phyloP scores from a whole-genome alignment of 331 rosid genomes.

The Rhamnella rubrinervis region DNA sequence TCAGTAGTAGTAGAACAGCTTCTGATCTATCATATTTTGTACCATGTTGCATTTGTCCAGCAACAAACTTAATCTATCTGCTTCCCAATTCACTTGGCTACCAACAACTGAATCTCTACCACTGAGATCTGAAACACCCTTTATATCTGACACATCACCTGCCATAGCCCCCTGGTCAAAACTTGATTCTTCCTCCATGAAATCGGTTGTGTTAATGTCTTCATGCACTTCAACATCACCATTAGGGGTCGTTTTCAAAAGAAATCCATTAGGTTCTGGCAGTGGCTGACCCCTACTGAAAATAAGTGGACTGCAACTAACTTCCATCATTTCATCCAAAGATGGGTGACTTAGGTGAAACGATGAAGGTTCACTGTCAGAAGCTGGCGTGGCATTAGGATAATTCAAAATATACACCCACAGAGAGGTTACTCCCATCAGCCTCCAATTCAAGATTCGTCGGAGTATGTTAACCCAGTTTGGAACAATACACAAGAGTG shows the following conservation, averaged over 20 bases:
- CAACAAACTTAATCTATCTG: slow-evolving; percentile 55
- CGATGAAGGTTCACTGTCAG: slow-evolving; percentile 23
- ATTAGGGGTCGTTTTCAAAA: slow-evolving; percentile 17
- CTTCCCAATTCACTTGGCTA: slow-evolving; percentile 43
- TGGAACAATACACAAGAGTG: slow-evolving; percentile 60
- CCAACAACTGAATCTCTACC: slow-evolving; percentile 25
- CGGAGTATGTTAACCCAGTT: slow-evolving; percentile 69
- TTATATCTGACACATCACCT: slow-evolving; percentile 12
- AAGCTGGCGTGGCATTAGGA: slow-evolving; percentile 28
- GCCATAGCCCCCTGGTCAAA: slow-evolving; percentile 14
- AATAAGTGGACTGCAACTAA: slow-evolving; percentile 32
- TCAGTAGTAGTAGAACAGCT: slow-evolving; percentile 36
- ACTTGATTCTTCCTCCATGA: slow-evolving; percentile 28
- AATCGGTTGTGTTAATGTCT: slow-evolving; percentile 2
- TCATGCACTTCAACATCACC: slow-evolving; percentile 22
- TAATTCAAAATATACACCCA: slow-evolving; percentile 49
- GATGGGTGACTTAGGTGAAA: slow-evolving; percentile 33
- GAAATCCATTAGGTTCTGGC: slow-evolving; percentile 25
- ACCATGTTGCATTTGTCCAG: slow-evolving; percentile 64
- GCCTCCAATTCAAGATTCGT: slow-evolving; percentile 75
- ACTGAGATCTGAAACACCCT: no score
- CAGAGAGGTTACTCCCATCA: slow-evolving; percentile 48
- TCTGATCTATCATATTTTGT: slow-evolving; percentile 57
- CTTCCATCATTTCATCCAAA: slow-evolving; percentile 71
- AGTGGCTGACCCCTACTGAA: slow-evolving; percentile 14